Evolutionary conservation across 2,329 filamentous ascomycete genomes (phyloP), one percentile per base, ranked within the genome.

Genomic region (Colletotrichum chlorophyti): DNA sequence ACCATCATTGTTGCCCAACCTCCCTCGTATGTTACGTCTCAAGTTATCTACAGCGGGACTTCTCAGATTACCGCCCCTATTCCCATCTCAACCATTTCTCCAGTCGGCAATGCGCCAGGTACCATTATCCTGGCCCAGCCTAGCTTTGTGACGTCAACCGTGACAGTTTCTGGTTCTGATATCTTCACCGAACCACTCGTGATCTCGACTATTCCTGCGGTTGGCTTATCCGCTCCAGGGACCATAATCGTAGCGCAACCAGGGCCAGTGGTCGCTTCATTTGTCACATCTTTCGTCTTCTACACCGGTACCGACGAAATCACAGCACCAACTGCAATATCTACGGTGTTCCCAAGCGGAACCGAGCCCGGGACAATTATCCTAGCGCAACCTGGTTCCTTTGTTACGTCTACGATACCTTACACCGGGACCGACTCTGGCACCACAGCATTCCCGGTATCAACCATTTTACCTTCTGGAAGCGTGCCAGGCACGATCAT

Each of bases 1-100:
- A 60, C 59, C 2, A 42, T 60, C 11, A 47, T 62, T 4, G 17
- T 60, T 2, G 41, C 51, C 4, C 24, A 37, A 17, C 50, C 59
- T 8, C 41, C 35, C n/a, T 35, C 35, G 1, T 63, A 46, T 27
- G 23, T 58, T 4, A 63, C 58, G 1, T 46, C 61, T 4, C 34
- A 32, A 14, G 45, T 34, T 3, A 38, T 52, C 23, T 38, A 53
- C 26, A 58, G 41, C 0, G 58, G 46, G 5, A 27, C 21, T 3
- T 29, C 15, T 6, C 43, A 50, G 4, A 48, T 41, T 9, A 50
- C 52, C 2, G 23, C 9, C 12, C 32, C 43, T 2, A 50, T 51
- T 5, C 53, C 58, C 14, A 37, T 60, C 1, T 57, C 51, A 14
- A 61, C 60, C 1, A 40, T 61, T 3, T 19, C 31, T 1, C 52